Conservation (phyloP, 2,329 filamentous ascomycete genomes). For the Fusarium sp. region DNA sequence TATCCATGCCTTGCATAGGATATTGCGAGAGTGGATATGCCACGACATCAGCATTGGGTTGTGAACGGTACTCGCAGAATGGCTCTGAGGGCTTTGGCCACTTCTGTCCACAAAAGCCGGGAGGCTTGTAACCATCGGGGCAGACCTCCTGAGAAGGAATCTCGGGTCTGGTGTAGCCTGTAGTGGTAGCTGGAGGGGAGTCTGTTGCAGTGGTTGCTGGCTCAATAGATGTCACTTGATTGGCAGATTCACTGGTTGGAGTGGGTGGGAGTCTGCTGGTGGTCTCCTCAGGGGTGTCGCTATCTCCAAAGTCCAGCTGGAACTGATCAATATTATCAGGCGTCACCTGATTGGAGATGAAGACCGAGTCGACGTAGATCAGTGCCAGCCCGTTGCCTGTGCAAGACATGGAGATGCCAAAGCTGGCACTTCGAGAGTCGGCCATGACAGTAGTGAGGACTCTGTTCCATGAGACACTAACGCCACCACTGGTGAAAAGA, state of each 20-base stretch:
- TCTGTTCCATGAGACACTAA: background rate
- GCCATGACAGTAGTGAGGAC: conserved; percentile 1
- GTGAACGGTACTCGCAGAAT: background rate
- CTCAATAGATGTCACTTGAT: background rate
- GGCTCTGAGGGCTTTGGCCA: background rate
- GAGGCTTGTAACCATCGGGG: background rate
- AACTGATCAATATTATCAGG: conserved; percentile 9
- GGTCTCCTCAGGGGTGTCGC: background rate
- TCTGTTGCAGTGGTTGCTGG: background rate
- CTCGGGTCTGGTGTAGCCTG: background rate
- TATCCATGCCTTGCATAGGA: background rate
- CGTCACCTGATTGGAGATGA: conserved; percentile 18
- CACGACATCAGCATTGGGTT: background rate
- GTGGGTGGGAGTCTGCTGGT: too few relatives aligned
- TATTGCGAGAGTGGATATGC: background rate
- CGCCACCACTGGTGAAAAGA: background rate
- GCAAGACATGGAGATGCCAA: conserved; percentile 12
- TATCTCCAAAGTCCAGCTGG: background rate
- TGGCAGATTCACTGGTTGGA: background rate
- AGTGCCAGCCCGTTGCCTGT: background rate
- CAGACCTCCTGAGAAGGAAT: background rate
- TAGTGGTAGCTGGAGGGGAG: background rate
- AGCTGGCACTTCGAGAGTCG: background rate
- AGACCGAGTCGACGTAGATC: conserved; percentile 16
- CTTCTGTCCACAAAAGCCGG: background rate